A percentile compares a stretch with the other conserved stretches of the same genome.
phyloP scores from a whole-genome alignment of 768 basidiomycete genomes.

The Tubosaeta sp. region DNA sequence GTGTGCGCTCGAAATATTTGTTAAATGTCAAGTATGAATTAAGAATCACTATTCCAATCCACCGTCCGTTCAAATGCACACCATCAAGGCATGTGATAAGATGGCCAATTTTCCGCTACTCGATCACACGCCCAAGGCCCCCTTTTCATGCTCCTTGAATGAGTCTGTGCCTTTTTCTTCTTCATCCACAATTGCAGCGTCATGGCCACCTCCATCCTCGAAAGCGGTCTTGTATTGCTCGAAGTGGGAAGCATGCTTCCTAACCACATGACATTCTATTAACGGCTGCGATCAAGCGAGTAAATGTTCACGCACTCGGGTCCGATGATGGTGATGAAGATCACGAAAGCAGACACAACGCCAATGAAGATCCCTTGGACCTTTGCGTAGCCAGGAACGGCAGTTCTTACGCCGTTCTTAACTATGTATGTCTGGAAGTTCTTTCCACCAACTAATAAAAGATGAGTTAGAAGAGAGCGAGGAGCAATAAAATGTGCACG shows the following conservation, averaged over 20 bases:
- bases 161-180: constrained; percentile 9
- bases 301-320: constrained; percentile 54
- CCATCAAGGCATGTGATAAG: constrained; percentile 2
- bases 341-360: constrained; percentile 68
- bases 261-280: constrained; percentile 15
- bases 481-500: constrained; percentile 13
- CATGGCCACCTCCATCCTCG: constrained; percentile 63
- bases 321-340: constrained; percentile 74
- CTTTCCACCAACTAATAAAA: constrained; percentile 52
- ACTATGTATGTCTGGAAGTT: constrained; percentile 49
- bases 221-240: constrained; percentile 79
- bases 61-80: background rate
- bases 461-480: background rate
- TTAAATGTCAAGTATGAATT: background rate
- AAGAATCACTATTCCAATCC: background rate
- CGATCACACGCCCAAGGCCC: constrained; percentile 4
- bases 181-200: constrained; percentile 38
- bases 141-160: constrained; percentile 5
- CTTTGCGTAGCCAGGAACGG: constrained; percentile 63
- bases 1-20: background rate
- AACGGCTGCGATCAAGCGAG: background rate
- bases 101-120: background rate
- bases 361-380: constrained; percentile 90
- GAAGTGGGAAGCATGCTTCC: constrained; percentile 76
- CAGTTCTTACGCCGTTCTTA: constrained; percentile 34